Evolutionary conservation across 108 stramenopile genomes (phyloP), one percentile per base, ranked within the genome.

Genomic region (Cyclotella cryptica): DNA sequence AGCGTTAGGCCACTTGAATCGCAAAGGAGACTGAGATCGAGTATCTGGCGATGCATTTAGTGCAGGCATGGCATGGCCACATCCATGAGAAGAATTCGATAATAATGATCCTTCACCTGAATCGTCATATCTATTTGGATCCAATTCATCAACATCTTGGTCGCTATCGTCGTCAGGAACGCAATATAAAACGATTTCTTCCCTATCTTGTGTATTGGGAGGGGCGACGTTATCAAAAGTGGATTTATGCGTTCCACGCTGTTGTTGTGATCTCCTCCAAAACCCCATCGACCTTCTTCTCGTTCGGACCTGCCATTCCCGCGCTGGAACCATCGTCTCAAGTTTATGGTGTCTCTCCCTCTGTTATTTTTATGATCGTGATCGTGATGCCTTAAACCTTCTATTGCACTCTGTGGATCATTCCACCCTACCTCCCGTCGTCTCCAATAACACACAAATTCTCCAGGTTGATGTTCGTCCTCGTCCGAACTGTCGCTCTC

Each of bases 11-110:
- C 28, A 26, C 30, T 15, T 24, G 11, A 66, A 46, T 46, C 42
- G 43, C 21, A 44, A 41, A 1, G 47, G 27, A n/a, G 68, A 46
- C 28, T 46, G 68, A 30, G 49, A 28, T 53, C 44, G 30, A 51
- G 8, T 51, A 10, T 6, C 6, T 15, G 68, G 0, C 29, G 52
- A 10, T 15, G 29, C 7, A 3, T 14, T 53, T 5, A 1, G 52
- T 19, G 68, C 14, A 52, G 27, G 55, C 70, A 71, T 71, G 41
- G 21, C 49, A 44, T 71, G 70, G 7, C 70, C 70, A 59, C 59
- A 40, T 29, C 41, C 46, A 40, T 62, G 43, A 17, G 49, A 46
- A 6, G 58, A 59, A 29, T 46, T 51, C 10, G 55, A 30, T 1
- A 70, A 11, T 39, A 70, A 40, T 40, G 54, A 70, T 17, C 41